Evolutionary conservation across 768 basidiomycete species (phyloP).

Genomic region (Melanogaster broomeanus): DNA sequence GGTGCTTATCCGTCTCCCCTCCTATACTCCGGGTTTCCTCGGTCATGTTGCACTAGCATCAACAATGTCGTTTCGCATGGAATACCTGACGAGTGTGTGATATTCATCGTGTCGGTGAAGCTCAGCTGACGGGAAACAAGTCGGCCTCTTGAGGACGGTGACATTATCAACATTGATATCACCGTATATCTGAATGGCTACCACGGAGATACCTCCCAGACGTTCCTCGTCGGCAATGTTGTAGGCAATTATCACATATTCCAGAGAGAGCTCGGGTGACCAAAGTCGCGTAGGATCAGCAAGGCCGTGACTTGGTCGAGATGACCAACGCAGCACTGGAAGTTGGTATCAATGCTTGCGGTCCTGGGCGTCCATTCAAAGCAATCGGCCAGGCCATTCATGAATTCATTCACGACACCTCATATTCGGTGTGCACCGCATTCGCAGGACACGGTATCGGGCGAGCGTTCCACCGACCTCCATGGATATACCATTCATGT

Average conservation of each 20-base stretch:
- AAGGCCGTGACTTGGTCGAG: constrained; percentile 63
- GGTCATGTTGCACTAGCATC: constrained; percentile 63
- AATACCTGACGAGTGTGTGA: constrained; percentile 84
- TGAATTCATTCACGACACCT: constrained; percentile 36
- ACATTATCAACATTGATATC: constrained; percentile 88
- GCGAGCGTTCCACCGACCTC: constrained; percentile 72
- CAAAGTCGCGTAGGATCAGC: constrained; percentile 53
- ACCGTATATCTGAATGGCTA: constrained; percentile 83
- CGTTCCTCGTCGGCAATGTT: constrained; percentile 79
- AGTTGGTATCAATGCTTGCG: constrained; percentile 72
- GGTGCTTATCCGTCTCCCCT: constrained; percentile 89
- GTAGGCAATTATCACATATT: constrained; percentile 40
- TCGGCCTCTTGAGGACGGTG: constrained; percentile 76
- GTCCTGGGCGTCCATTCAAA: constrained; percentile 67
- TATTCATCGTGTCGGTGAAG: not conserved
- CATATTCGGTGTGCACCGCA: constrained; percentile 65
- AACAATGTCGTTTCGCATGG: constrained; percentile 90
- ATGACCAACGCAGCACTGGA: constrained; percentile 66
- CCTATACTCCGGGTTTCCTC: constrained; percentile 59
- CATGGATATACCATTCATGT: constrained; percentile 84
- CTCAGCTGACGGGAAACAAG: constrained; percentile 40
- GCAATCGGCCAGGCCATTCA: constrained; percentile 75
- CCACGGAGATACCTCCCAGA: constrained; percentile 89
- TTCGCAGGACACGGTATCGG: constrained; percentile 92
- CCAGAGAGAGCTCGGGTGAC: not conserved